Base-by-base conservation (phyloP, 2,329 filamentous ascomycete species). In the Aspergillus sclerotialis region DNA sequence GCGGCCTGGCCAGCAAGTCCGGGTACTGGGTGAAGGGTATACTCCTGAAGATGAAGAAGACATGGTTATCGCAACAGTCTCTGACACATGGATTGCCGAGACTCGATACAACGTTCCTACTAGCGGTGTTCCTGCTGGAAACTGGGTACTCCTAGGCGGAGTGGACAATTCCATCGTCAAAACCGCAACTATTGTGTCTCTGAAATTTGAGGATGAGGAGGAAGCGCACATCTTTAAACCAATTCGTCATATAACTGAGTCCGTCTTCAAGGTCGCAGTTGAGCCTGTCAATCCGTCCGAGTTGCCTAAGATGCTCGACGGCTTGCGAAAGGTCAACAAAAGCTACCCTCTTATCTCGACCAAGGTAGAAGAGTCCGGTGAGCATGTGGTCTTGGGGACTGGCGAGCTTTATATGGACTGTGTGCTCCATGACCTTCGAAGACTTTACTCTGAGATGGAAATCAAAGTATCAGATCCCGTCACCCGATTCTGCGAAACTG, bases 361-460 rank as follows among this genome's bases (percentile, higher is more conserved):
- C 4, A 96, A 96, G 61, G 92, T 98, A 3, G 92, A 98, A 60
- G 92, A 98, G 64, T 95, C 88, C 2, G 92, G 92, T 32, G 92
- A 98, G 63, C 92, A 98, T 56, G 82, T 98, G 45, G 75, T 98
- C 30, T 76, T 98, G 4, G 92, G 92, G 15, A 98, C 92, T 0
- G 92, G 92, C 40, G 92, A 98, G 61, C 72, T 98, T n/a, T 98
- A 98, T 68, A 96, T 98, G 89, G 92, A 98, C 60, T 98, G 92
- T 53, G 90, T 98, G 3, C 73, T 98, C 29, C 92, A 98, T 60
- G 92, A 98, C 56, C 73, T 98, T 30, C 83, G 92, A 35, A 78
- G 81, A 26, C 65, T 96, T n/a, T 98, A 95, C 56, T 89, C 92
- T 10, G 90, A 96, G 53, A 98, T 98, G 92, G 92, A 98, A 60